Evolutionary conservation across 1,284 basidiomycete species (phyloP).

Genomic region (Fomitopsis pinicola): DNA sequence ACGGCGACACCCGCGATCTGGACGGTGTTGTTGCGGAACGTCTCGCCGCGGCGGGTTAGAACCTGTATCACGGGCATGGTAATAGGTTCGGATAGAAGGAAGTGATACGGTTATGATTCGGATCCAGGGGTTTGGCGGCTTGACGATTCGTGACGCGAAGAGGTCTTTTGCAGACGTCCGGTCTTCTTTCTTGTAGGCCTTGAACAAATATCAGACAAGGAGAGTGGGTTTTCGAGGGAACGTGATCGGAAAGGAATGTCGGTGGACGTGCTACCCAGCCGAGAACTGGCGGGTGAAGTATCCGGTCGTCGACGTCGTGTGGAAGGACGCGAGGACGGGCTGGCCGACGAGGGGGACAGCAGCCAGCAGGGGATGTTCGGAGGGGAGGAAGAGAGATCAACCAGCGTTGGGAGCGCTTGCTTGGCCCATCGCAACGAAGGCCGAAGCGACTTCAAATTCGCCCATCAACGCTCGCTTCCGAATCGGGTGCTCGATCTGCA

Average conservation of each 20-base stretch:
- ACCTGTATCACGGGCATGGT: neutral
- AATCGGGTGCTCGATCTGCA: neutral
- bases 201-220: neutral
- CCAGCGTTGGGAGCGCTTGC: neutral
- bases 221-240: neutral
- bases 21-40: conserved; percentile 3
- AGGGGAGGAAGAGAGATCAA: neutral
- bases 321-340: neutral
- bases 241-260: conserved; percentile 2
- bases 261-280: neutral
- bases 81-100: neutral
- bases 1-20: conserved; percentile 26
- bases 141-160: neutral
- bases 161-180: neutral
- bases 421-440: neutral
- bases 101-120: neutral
- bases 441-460: neutral
- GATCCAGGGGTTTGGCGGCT: too few species aligned
- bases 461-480: neutral
- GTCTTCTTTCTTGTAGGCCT: neutral
- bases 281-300: neutral
- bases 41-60: conserved; percentile 11
- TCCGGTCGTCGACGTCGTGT: neutral
- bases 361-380: neutral
- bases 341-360: neutral